Conservation (phyloP, 768 basidiomycete genomes). For the Boletales sp. region DNA sequence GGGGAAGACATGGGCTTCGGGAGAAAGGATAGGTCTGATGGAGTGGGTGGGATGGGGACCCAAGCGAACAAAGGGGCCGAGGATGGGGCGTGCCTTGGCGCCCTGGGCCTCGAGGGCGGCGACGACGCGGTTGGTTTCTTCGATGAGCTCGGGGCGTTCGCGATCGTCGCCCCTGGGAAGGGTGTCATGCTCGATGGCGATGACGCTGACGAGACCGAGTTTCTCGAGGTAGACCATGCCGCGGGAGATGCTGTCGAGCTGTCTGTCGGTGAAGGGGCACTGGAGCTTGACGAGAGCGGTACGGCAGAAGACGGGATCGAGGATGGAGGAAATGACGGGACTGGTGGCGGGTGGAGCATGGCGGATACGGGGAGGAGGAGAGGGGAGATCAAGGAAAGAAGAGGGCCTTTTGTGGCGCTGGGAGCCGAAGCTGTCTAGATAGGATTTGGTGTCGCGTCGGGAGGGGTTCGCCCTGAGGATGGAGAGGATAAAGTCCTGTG, state of each 20-base stretch:
- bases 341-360: constrained; percentile 28
- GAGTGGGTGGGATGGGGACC: constrained; percentile 66
- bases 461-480: constrained; percentile 93
- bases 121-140: constrained; percentile 86
- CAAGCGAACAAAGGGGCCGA: constrained; percentile 81
- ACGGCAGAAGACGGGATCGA: constrained; percentile 79
- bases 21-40: constrained; percentile 34
- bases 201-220: constrained; percentile 91
- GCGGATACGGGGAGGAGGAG: constrained; percentile 17
- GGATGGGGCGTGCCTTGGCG: constrained; percentile 81
- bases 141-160: constrained; percentile 61
- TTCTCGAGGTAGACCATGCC: constrained; percentile 96
- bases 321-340: constrained; percentile 64
- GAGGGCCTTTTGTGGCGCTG: constrained; percentile 22
- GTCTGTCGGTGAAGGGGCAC: constrained; percentile 90
- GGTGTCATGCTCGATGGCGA: constrained; percentile 89
- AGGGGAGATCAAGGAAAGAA: constrained; percentile 23
- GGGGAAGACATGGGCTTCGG: constrained; percentile 78
- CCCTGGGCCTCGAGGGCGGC: constrained; percentile 80
- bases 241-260: constrained; percentile 88
- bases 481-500: constrained; percentile 93
- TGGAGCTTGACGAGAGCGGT: constrained; percentile 97
- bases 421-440: constrained; percentile 85
- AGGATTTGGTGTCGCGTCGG: constrained; percentile 82
- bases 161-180: constrained; percentile 63